phyloP scores from a whole-genome alignment of 225 moss, liverwort and hornwort genomes.

The Marchantia polymorpha region DNA sequence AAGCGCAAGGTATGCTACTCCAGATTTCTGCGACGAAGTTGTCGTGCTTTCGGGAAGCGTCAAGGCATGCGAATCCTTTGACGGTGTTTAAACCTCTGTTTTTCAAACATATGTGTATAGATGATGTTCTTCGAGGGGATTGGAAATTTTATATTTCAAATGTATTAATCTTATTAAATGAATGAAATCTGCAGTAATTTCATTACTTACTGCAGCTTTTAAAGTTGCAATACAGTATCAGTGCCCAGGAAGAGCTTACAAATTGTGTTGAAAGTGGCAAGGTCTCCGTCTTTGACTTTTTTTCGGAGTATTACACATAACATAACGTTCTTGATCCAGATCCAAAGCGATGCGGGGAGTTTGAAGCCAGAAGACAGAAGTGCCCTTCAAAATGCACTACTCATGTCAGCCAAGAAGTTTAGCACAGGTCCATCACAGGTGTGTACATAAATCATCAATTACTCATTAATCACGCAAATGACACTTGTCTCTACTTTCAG shows the following conservation, averaged over 20 bases:
- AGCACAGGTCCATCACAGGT: conserved; percentile 91
- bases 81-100: not conserved
- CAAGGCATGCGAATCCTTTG: not conserved
- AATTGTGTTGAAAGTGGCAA: not conserved
- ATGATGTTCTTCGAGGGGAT: not conserved
- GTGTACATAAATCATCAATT: conserved; percentile 12
- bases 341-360: conserved; percentile 78
- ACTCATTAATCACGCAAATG: not conserved
- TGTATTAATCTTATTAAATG: not conserved
- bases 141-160: not conserved
- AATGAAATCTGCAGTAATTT: not conserved
- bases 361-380: conserved; percentile 69
- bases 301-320: not conserved
- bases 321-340: conserved; percentile 45
- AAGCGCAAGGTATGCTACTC: conserved; percentile 71
- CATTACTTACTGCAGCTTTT: not conserved
- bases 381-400: conserved; percentile 84
- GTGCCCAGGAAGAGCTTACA: not conserved
- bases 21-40: not conserved
- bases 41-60: not conserved
- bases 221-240: not conserved
- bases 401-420: conserved; percentile 84
- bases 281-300: not conserved
- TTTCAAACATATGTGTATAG: not conserved
- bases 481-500: not conserved